A percentile compares a stretch with the other conserved stretches of the same genome.
phyloP scores from a whole-genome alignment of 768 basidiomycete species.

The Rhodosporidiobolus odoratus region DNA sequence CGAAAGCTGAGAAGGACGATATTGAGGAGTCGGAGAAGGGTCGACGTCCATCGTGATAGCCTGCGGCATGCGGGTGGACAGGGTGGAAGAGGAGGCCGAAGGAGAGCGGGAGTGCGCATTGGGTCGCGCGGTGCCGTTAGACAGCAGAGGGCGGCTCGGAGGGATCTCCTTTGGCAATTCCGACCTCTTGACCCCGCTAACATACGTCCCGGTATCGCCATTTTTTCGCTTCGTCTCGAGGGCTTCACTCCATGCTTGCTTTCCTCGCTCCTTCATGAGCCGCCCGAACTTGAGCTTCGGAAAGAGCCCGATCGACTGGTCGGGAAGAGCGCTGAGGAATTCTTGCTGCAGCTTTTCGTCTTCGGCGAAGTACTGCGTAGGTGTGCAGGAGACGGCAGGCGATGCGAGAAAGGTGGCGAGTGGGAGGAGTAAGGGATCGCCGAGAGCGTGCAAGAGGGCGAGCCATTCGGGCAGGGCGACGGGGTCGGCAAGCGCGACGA shows the following conservation, averaged over 20 bases:
- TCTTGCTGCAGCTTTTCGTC: neutral
- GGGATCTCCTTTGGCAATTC: constrained; percentile 29
- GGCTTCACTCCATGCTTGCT: neutral
- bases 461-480: constrained; percentile 21
- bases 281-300: constrained; percentile 5
- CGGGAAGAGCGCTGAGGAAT: constrained; percentile 2
- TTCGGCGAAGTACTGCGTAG: constrained; percentile 4
- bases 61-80: neutral
- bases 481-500: constrained; percentile 13
- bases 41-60: neutral
- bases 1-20: neutral
- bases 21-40: neutral
- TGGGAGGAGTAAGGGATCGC: constrained; percentile 1
- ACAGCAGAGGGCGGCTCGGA: neutral
- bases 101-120: neutral
- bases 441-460: neutral
- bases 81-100: neutral
- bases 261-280: neutral
- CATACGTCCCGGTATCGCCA: neutral
- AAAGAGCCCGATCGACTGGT: constrained; percentile 1
- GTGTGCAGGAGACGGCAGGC: constrained; percentile 8
- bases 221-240: neutral
- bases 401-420: constrained; percentile 26
- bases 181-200: constrained; percentile 42
- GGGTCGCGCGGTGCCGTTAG: neutral